Percentiles rank a stretch among this genome's conserved stretches.
Evolutionary conservation across 768 basidiomycete species (phyloP).

Genomic region (Podaxis sp.): DNA sequence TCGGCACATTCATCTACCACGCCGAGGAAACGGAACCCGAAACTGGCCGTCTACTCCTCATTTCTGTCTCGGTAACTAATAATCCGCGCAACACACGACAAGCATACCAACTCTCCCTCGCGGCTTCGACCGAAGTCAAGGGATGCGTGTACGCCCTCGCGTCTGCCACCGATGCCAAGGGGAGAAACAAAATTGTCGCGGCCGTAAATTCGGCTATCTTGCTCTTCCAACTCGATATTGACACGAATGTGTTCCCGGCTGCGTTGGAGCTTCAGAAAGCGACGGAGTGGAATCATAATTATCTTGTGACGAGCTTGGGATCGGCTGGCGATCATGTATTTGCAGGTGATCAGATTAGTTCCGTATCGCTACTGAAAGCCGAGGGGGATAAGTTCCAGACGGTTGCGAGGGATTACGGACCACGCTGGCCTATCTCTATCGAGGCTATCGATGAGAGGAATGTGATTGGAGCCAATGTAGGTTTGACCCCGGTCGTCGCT

Average conservation of each 20-base stretch:
- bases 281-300: constrained; percentile 79
- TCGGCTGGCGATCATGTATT: constrained; percentile 54
- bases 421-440: constrained; percentile 71
- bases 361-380: constrained; percentile 68
- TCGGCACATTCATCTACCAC: constrained; percentile 45
- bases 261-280: constrained; percentile 40
- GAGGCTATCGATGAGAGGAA: constrained; percentile 53
- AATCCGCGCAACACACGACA: constrained; percentile 23
- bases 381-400: constrained; percentile 42
- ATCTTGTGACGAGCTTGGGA: constrained; percentile 69
- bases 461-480: constrained; percentile 76
- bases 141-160: constrained; percentile 75
- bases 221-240: constrained; percentile 40
- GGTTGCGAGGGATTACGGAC: constrained; percentile 72
- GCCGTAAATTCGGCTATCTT: constrained; percentile 78
- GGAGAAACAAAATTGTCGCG: constrained; percentile 42
- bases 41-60: constrained; percentile 61
- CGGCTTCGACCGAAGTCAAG: constrained; percentile 44
- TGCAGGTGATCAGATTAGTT: constrained; percentile 80
- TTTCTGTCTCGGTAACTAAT: constrained; percentile 36
- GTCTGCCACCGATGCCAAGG: constrained; percentile 38
- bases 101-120: constrained; percentile 33
- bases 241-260: constrained; percentile 28
- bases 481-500: constrained; percentile 12
- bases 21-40: constrained; percentile 49